phyloP scores from a whole-genome alignment of 2,329 filamentous ascomycete genomes.

The Epichloe sp. region DNA sequence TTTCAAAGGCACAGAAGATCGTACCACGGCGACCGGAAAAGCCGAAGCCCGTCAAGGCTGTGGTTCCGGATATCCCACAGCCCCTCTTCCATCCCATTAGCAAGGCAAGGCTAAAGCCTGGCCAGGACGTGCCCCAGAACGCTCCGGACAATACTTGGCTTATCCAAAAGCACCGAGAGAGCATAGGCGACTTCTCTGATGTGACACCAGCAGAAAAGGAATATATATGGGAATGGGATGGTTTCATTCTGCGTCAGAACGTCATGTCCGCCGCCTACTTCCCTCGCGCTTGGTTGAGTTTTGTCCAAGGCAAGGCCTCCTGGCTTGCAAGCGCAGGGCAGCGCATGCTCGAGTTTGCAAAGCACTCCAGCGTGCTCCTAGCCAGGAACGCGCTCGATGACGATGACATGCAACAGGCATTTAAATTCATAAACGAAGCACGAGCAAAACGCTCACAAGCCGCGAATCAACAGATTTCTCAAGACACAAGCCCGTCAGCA shows the following conservation, averaged over 20 bases:
- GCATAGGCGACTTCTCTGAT: conserved; percentile 43
- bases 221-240: conserved; percentile 46
- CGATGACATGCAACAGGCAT: conserved; percentile 27
- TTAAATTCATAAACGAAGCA: conserved; percentile 29
- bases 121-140: conserved; percentile 31
- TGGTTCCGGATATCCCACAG: conserved; percentile 37
- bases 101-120: conserved; percentile 37
- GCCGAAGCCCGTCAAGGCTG: conserved; percentile 16
- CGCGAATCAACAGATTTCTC: neutral
- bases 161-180: conserved; percentile 45
- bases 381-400: conserved; percentile 34
- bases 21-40: conserved; percentile 6
- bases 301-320: conserved; percentile 33
- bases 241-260: conserved; percentile 37
- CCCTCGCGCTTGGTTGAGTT: conserved; percentile 36
- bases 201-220: conserved; percentile 41
- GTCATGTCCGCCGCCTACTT: conserved; percentile 40
- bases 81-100: conserved; percentile 45
- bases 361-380: conserved; percentile 38
- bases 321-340: conserved; percentile 38
- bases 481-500: neutral
- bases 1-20: conserved; percentile 7
- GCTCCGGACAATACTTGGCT: conserved; percentile 39
- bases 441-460: conserved; percentile 15
- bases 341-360: conserved; percentile 40